Percentiles rank a stretch among this genome's conserved stretches.
phyloP scores from a whole-genome alignment of 345 rosid genomes.

The Lepidium didymum region DNA sequence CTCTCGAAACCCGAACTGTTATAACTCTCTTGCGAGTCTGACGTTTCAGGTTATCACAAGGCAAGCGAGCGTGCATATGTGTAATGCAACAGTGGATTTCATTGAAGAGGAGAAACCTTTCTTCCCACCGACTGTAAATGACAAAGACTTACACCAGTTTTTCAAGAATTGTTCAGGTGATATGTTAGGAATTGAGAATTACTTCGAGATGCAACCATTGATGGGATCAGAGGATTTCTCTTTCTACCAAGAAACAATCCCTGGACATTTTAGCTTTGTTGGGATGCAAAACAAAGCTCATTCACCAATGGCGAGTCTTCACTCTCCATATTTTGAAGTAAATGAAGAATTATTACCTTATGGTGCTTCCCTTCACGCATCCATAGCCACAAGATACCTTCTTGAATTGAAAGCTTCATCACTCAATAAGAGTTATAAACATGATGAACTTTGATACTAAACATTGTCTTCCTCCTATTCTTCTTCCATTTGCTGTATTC shows the following conservation, averaged over 20 bases:
- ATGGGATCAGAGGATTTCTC: slow-evolving; percentile 94
- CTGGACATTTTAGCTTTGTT: slow-evolving; percentile 63
- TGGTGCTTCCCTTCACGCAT: slow-evolving; percentile 91
- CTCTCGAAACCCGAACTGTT: not conserved
- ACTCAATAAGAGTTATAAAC: slow-evolving; percentile 17
- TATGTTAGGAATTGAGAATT: slow-evolving; percentile 52
- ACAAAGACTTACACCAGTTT: slow-evolving; percentile 44
- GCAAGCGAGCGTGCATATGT: slow-evolving; percentile 84
- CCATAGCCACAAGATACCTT: slow-evolving; percentile 63
- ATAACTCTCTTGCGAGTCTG: not conserved
- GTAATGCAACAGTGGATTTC: slow-evolving; percentile 65
- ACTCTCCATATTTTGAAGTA: slow-evolving; percentile 55
- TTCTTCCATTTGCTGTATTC: not conserved
- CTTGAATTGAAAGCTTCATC: slow-evolving; percentile 30
- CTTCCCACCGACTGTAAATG: slow-evolving; percentile 69
- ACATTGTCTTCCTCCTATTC: not conserved
- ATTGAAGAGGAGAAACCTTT: slow-evolving; percentile 33
- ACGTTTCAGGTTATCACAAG: slow-evolving; percentile 61
- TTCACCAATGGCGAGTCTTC: slow-evolving; percentile 31
- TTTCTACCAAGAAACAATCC: slow-evolving; percentile 66
- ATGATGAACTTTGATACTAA: slow-evolving; percentile 54
- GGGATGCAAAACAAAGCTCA: slow-evolving; percentile 56
- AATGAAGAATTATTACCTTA: slow-evolving; percentile 73
- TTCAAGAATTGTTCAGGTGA: slow-evolving; percentile 52
- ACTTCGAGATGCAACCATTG: slow-evolving; percentile 50